A percentile compares a stretch with the other conserved stretches of the same genome.
These are phyloP conservation scores for Arthrobotrys conoides DNA, from an alignment of 2,329 filamentous ascomycete genomes.

Conservation along the genomic window DNA sequence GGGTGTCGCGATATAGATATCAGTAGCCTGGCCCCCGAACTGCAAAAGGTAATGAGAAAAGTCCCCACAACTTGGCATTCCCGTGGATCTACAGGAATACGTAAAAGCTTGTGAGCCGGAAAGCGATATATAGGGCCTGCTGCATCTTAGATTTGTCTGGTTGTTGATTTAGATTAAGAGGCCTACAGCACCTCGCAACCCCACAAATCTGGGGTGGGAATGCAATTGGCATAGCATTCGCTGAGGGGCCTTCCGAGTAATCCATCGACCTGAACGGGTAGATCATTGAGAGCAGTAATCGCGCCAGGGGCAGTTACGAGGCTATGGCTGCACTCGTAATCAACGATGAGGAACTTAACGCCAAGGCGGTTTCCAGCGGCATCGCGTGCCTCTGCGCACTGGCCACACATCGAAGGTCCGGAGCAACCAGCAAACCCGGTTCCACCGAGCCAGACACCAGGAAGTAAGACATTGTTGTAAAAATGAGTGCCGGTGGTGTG, in stretches of 20 bases:
- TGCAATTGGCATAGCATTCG: not conserved
- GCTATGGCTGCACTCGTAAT: not conserved
- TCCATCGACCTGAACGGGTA: not conserved
- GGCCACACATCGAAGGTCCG: not conserved
- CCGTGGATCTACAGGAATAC: too few relatives aligned
- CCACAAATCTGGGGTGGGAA: not conserved
- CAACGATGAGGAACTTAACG: not conserved
- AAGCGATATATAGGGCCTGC: not conserved
- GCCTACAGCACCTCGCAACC: not conserved
- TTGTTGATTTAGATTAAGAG: not conserved
- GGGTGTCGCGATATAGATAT: too few relatives aligned
- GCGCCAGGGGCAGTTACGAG: not conserved
- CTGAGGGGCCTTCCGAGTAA: not conserved
- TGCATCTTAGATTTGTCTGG: not conserved
- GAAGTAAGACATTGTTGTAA: conserved; percentile 6
- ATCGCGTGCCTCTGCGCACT: not conserved
- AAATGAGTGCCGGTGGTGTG: conserved; percentile 3
- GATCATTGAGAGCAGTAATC: not conserved
- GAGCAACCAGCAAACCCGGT: not conserved
- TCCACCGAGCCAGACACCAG: not conserved
- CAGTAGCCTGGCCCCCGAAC: too few relatives aligned
- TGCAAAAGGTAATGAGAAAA: too few relatives aligned
- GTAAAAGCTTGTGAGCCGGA: too few relatives aligned
- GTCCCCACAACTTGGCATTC: too few relatives aligned
- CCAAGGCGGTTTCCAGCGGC: not conserved